phyloP scores from a whole-genome alignment of 495 filamentous ascomycete genomes.

The Oidiodendron maius region DNA sequence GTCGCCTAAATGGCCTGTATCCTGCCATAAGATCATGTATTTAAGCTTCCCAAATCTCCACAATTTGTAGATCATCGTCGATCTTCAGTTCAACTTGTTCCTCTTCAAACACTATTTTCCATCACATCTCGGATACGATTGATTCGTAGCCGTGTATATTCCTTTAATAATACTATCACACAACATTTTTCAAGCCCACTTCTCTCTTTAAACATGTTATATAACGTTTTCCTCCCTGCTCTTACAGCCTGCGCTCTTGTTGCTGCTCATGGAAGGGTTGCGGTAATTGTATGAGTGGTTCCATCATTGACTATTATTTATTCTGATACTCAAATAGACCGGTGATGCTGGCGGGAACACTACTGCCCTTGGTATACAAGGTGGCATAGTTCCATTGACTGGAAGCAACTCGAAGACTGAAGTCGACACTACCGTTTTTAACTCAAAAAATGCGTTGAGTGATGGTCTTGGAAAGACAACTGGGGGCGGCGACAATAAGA shows the following conservation, averaged over 20 bases:
- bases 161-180: conserved; percentile 10
- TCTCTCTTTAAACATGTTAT: conserved; percentile 16
- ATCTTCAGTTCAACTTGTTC: conserved; percentile 20
- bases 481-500: conserved; percentile 17
- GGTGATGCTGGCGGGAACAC: conserved; percentile 25
- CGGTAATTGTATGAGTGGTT: conserved; percentile 17
- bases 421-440: conserved; percentile 25
- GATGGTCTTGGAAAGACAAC: conserved; percentile 22
- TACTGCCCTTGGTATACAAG: conserved; percentile 22
- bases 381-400: conserved; percentile 19
- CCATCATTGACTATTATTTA: neutral
- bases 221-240: conserved; percentile 20
- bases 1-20: conserved; percentile 4
- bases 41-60: conserved; percentile 19
- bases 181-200: conserved; percentile 3
- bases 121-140: conserved; percentile 20
- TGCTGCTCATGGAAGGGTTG: conserved; percentile 24
- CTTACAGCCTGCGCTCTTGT: conserved; percentile 22
- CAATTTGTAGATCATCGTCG: conserved; percentile 17
- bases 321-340: conserved; percentile 16
- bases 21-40: conserved; percentile 10
- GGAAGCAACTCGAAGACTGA: conserved; percentile 20
- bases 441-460: conserved; percentile 10
- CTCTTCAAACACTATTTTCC: no score
- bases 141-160: conserved; percentile 22